Evolutionary conservation across 345 rosid species (phyloP).

Genomic region (Syzygium aromaticum): DNA sequence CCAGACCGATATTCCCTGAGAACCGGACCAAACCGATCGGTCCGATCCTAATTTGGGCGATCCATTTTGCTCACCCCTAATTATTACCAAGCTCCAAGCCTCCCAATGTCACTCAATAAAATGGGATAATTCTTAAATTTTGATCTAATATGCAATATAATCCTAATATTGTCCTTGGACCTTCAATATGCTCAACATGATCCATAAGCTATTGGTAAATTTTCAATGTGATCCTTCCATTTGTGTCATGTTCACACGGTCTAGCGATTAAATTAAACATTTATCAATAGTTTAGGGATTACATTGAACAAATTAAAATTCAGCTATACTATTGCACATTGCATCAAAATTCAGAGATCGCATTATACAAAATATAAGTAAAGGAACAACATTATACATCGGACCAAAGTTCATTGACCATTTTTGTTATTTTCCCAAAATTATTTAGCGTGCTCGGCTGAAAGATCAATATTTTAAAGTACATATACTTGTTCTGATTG

Average conservation of each 20-base stretch:
- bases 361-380: background rate
- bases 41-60: too few species aligned
- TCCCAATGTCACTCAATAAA: background rate
- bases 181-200: background rate
- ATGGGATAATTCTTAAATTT: background rate
- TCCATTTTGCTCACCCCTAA: too few species aligned
- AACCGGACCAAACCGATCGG: too few species aligned
- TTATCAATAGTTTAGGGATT: fast-evolving
- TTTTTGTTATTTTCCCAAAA: background rate
- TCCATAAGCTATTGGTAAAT: background rate
- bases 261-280: background rate
- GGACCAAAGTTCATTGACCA: background rate
- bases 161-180: background rate
- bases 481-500: background rate
- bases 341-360: fast-evolving
- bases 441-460: background rate
- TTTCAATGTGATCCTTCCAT: background rate
- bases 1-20: too few species aligned
- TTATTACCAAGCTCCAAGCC: background rate
- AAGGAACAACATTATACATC: fast-evolving
- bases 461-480: background rate
- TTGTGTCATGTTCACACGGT: background rate
- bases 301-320: fast-evolving
- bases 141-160: background rate
- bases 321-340: background rate